phyloP scores from a whole-genome alignment of 352 stramenopile genomes.

The Phytophthora citricola region DNA sequence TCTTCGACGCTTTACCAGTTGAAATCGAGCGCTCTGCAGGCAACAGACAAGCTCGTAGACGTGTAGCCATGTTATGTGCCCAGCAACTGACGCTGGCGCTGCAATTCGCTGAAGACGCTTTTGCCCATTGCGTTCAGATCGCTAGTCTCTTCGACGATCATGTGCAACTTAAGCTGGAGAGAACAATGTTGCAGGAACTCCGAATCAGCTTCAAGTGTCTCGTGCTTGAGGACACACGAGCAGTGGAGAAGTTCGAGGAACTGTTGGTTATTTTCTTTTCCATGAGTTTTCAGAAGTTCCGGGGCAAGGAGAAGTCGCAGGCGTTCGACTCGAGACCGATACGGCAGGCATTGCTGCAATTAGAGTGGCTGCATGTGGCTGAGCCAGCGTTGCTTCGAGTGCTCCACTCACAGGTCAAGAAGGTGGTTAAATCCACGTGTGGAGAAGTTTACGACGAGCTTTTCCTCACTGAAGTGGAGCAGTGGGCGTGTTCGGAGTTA shows the following conservation, averaged over 20 bases:
- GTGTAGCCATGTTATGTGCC: constrained; percentile 54
- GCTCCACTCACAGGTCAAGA: constrained; percentile 62
- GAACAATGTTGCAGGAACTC: constrained; percentile 61
- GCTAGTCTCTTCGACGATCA: constrained; percentile 61
- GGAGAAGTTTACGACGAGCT: constrained; percentile 59
- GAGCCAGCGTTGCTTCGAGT: constrained; percentile 61
- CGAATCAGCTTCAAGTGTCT: constrained; percentile 52
- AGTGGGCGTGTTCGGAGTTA: constrained; percentile 58
- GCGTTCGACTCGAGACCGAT: constrained; percentile 59
- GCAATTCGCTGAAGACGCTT: constrained; percentile 76
- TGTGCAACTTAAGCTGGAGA: constrained; percentile 12
- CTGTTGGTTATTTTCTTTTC: constrained; percentile 74
- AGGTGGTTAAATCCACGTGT: constrained; percentile 54
- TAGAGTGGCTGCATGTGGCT: constrained; percentile 60
- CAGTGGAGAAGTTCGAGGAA: constrained; percentile 59
- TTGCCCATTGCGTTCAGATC: constrained; percentile 72
- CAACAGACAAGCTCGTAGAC: constrained; percentile 33
- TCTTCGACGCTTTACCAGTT: constrained; percentile 44
- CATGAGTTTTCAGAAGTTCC: constrained; percentile 78
- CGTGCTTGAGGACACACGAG: constrained; percentile 57
- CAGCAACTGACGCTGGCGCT: constrained; percentile 76
- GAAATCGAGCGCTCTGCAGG: constrained; percentile 15
- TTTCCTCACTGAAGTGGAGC: constrained; percentile 54
- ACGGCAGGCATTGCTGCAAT: constrained; percentile 54
- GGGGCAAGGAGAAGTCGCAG: constrained; percentile 58